phyloP scores from a whole-genome alignment of 108 stramenopile genomes.

The Schizochytrium sp. region DNA sequence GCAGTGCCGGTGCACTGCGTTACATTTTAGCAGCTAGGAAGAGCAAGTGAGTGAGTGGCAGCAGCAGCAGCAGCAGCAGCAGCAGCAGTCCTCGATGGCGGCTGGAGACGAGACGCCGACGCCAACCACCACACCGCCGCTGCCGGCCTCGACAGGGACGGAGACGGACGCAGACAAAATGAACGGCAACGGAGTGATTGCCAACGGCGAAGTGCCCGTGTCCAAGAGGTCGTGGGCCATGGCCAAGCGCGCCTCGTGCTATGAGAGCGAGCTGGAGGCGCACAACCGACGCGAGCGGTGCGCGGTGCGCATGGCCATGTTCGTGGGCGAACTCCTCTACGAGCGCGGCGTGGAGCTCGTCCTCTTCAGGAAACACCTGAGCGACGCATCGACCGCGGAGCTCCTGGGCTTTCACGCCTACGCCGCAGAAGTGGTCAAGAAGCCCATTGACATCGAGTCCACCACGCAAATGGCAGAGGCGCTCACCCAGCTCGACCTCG shows the following conservation, averaged over 20 bases:
- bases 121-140: too few species aligned
- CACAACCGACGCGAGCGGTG: neutral
- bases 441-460: neutral
- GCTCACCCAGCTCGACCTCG: neutral
- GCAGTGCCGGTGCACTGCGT: too few species aligned
- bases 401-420: neutral
- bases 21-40: too few species aligned
- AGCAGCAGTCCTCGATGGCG: too few species aligned
- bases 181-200: neutral
- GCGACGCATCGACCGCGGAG: neutral
- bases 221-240: neutral
- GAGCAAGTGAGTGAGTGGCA: neutral
- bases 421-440: neutral
- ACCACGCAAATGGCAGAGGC: neutral
- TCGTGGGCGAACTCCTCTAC: neutral
- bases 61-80: neutral
- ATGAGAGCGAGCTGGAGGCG: neutral
- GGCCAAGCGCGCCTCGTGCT: neutral
- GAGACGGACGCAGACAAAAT: neutral
- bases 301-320: neutral
- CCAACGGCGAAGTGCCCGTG: neutral
- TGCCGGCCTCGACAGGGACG: too few species aligned
- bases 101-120: too few species aligned
- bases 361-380: neutral
- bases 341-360: constrained; percentile 5